Base-by-base conservation (phyloP, 805 yeast species). In the Lipomyces japonicus region DNA sequence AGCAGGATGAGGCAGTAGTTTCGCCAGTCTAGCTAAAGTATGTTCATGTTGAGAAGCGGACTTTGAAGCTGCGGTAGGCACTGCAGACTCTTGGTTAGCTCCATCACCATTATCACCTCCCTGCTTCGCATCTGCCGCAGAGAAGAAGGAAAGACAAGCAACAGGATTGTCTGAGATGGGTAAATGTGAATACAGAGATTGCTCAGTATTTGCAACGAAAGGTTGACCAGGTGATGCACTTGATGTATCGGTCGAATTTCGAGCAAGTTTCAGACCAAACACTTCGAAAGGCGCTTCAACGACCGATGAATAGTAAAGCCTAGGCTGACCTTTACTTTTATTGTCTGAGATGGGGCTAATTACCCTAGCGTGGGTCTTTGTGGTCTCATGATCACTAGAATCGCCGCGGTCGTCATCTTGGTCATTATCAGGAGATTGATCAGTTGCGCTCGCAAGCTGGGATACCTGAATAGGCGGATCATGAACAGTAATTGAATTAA, bases 241-340 rank as follows among this genome's bases (percentile, higher is more conserved):
- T 6, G n/a, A n/a, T 6, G n/a, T 14, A 6, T 6, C 7, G 6
- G 37, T 6, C 14, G 3, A 14, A 2, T 38, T 12, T 19, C n/a
- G 30, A 10, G 16, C 37, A 19, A 7, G 48, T 16, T 32, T 25
- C 9, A 48, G 46, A 12, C 46, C 56, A 39, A 51, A 51, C 6
- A 51, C 26, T 35, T 51, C 56, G 30, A 51, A 51, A 38, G 56
- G 56, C 32, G 56, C 56, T 18, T 51, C 46, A 0, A 44, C 44
- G 18, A 19, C 16, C 18, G 56, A 51, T 10, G 51, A 38, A 32
- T 23, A 51, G 22, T 44, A 44, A 46, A 43, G 38, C 39, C 19
- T 35, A n/a, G 56, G 52, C 42, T 24, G 25, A 12, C 56, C 56
- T 31, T 19, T 32, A 6, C 47, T 51, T 22, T n/a, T 36, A 2